Evolutionary conservation across 257 asterid genomes (phyloP), one percentile per base, ranked within the genome.

Genomic region (Gentiana dahurica): DNA sequence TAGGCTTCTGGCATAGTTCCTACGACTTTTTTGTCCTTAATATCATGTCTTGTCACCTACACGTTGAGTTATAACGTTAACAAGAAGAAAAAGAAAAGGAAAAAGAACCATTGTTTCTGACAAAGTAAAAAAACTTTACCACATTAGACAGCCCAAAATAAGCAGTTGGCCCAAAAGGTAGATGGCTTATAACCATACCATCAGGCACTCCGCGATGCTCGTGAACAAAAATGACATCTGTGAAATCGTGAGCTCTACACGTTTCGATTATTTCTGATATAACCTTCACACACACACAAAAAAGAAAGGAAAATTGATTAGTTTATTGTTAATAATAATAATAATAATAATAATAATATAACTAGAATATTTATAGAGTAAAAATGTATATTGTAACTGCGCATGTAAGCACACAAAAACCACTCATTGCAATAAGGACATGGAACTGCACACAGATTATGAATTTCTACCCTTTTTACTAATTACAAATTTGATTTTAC

Each of bases 131-230:
- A 48, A 46, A 61, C 79, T 96, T 69, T 58, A 85, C 98, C 95
- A 91, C 98, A 72, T 91, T 91, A 82, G 71, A 86, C 58, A 91
- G 70, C 75, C 94, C 87, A 78, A 87, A 91, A 79, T 79, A 76
- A 49, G 95, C 98, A 59, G 95, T 91, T 43, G 98, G 98, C 12
- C 98, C 98, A 61, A 76, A 85, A 65, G 98, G 98, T 55, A 91
- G 75, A 83, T 91, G 98, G 75, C 90, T 82, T 75, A 91, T 79
- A 63, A 80, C 77, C 61, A 91, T 55, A 51, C 94, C 92, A 76
- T 85, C 95, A 33, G 98, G 98, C 55, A 87, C 89, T 41, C 98
- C 98, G 51, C 97, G 98, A 68, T 83, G 89, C 71, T 91, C 97
- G 60, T 85, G 97, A 65, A 87, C 94, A 68, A 88, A 73, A 63